Evolutionary conservation across 495 filamentous ascomycete species (phyloP).

Genomic region (Penicillium longicatenatum): DNA sequence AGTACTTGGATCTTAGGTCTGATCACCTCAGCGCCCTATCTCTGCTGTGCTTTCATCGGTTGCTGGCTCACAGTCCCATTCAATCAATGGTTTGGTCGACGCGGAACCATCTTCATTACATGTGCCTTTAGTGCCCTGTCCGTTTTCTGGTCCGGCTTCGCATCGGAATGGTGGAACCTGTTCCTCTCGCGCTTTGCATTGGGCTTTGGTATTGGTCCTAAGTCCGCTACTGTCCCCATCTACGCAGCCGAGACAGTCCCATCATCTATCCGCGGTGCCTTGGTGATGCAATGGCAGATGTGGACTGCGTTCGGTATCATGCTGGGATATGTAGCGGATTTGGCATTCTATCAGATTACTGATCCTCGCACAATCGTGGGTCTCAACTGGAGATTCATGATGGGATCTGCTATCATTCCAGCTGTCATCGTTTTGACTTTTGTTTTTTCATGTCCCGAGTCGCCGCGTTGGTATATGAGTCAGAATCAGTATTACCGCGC

Average conservation of each 20-base stretch:
- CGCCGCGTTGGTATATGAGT: conserved; percentile 77
- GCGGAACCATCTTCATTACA: conserved; percentile 81
- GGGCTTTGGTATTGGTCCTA: conserved; percentile 79
- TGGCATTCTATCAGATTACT: conserved; percentile 69
- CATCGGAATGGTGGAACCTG: conserved; percentile 73
- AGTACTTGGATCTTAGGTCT: conserved; percentile 69
- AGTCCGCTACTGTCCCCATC: conserved; percentile 76
- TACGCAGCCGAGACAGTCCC: conserved; percentile 80
- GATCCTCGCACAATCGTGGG: conserved; percentile 57
- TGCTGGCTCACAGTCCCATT: conserved; percentile 84
- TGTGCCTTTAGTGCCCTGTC: conserved; percentile 66
- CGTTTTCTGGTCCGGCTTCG: conserved; percentile 77
- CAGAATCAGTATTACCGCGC: conserved; percentile 66
- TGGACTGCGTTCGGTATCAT: conserved; percentile 87
- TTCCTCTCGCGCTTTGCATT: conserved; percentile 72
- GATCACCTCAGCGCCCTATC: conserved; percentile 62
- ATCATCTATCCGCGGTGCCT: conserved; percentile 69
- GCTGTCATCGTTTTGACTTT: conserved; percentile 68
- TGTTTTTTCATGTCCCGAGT: conserved; percentile 75
- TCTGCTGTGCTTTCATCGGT: conserved; percentile 73
- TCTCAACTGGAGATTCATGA: conserved; percentile 83
- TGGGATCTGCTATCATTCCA: conserved; percentile 76
- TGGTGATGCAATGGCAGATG: conserved; percentile 85
- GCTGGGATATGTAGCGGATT: conserved; percentile 70
- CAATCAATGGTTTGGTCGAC: conserved; percentile 77